phyloP scores from a whole-genome alignment of 2,329 filamentous ascomycete genomes.

The Aureobasidium namibiae region DNA sequence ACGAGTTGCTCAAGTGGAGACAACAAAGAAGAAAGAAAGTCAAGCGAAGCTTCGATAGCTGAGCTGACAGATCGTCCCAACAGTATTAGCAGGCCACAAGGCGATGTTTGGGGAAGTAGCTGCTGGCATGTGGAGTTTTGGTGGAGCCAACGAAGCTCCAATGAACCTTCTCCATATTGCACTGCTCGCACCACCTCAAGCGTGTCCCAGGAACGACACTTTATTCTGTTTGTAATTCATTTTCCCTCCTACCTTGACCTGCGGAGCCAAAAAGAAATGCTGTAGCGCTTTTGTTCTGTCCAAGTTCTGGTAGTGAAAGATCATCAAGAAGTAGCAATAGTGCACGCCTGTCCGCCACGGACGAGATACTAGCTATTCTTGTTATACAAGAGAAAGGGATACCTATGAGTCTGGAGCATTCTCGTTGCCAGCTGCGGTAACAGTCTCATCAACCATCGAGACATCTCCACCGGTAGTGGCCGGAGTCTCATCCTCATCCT shows the following conservation, averaged over 20 bases:
- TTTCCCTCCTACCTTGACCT: neutral
- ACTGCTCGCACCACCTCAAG: conserved; percentile 1
- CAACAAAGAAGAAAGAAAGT: neutral
- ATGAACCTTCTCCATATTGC: neutral
- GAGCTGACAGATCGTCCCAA: neutral
- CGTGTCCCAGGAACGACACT: neutral
- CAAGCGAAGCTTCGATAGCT: neutral
- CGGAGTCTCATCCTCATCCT: conserved; percentile 23
- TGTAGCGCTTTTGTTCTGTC: neutral
- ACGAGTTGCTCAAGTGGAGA: neutral
- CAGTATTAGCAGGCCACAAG: neutral
- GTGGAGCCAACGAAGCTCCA: neutral
- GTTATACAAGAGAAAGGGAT: neutral
- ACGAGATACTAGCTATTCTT: neutral
- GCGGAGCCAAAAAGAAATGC: neutral
- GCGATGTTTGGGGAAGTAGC: neutral
- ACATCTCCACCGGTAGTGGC: conserved; percentile 13
- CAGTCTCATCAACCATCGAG: conserved; percentile 13
- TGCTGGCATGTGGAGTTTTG: neutral
- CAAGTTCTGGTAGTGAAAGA: neutral
- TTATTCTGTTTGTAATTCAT: neutral
- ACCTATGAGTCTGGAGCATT: conserved; percentile 7
- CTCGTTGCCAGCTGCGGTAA: conserved; percentile 13
- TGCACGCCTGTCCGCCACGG: neutral
- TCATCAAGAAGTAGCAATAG: neutral